Evolutionary conservation across 768 basidiomycete genomes (phyloP), one percentile per base, ranked within the genome.

Genomic region (Hericium alpestre): DNA sequence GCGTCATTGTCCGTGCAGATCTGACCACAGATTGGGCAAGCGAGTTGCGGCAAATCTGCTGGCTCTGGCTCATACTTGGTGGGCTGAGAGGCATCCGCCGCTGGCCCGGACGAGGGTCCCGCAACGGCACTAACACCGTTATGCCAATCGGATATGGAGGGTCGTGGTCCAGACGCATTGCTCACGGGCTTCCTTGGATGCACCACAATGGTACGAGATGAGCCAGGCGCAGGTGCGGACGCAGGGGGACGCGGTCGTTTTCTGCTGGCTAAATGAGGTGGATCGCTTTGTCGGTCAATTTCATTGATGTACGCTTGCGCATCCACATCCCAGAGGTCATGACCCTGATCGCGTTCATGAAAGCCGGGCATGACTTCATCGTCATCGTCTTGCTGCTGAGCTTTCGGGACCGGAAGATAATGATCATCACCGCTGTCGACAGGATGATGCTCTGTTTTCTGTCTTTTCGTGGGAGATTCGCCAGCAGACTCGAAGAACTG

Each of bases 1-100:
- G 79, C 84, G 51, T 78, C 74, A 66, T 96, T 96, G 67, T 91
- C 83, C 1, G 78, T 81, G 55, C 92, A 67, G 12, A 70, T 67
- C 65, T 80, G 82, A 23, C 70, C 66, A 64, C 90, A 94, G 22
- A 93, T 73, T 3, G 93, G 92, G 68, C 91, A 94, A 0, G 69
- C 68, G 55, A 80, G 54, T 25, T 48, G 73, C 67, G 39, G 13
- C 56, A 32, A 51, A 40, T 6, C 51, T 16, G 47, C 48, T 56
- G 22, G 56, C 32, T 43, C 52, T 39, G 51, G 32, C 37, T 20
- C 38, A n/a, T 40, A 16, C 25, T 22, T 43, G 48, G 51, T 56
- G 58, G 23, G n/a, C 16, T 38, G 4, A 43, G 51, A 23, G 55
- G 48, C 9, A 9, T 38, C 49, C 43, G 15, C 49, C 25, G 5